Conservation (phyloP, 1,284 basidiomycete genomes). For the Sutorius eximius region DNA sequence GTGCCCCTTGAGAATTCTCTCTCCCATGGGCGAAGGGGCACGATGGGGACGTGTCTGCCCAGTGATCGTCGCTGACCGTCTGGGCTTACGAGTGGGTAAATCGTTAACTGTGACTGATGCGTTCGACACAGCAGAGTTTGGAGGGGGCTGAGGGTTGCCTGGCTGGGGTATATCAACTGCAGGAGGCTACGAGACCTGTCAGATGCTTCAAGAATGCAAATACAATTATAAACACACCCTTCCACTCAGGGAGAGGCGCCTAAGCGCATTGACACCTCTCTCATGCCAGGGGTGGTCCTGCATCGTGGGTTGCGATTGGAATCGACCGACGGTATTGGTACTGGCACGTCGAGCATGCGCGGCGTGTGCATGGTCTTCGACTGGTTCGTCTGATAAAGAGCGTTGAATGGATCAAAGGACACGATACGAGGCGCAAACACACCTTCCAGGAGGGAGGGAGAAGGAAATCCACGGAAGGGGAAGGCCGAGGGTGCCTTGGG, state of each 20-base stretch:
- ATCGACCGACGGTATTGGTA: slow-evolving; percentile 42
- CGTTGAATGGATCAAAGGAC: background rate
- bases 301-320: slow-evolving; percentile 40
- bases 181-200: slow-evolving; percentile 6
- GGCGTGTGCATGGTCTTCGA: slow-evolving; percentile 44
- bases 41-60: slow-evolving; percentile 50
- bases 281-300: slow-evolving; percentile 54
- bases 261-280: slow-evolving; percentile 64
- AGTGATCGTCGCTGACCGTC: slow-evolving; percentile 61
- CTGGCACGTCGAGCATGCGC: slow-evolving; percentile 52
- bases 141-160: slow-evolving; percentile 44
- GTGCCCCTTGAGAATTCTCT: slow-evolving; percentile 79
- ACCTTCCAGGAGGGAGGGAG: slow-evolving; percentile 65
- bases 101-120: slow-evolving; percentile 8
- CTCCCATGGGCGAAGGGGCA: slow-evolving; percentile 82
- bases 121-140: slow-evolving; percentile 41
- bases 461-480: slow-evolving; percentile 59
- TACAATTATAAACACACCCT: slow-evolving; percentile 46
- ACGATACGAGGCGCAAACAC: slow-evolving; percentile 5
- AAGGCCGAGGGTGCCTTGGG: slow-evolving; percentile 46
- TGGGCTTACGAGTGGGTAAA: slow-evolving; percentile 40
- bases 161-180: slow-evolving; percentile 19
- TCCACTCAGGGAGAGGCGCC: slow-evolving; percentile 67
- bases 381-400: slow-evolving; percentile 36
- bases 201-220: background rate